Base-by-base conservation (phyloP, 306 rosid species). In the Gastrolobium bilobum region DNA sequence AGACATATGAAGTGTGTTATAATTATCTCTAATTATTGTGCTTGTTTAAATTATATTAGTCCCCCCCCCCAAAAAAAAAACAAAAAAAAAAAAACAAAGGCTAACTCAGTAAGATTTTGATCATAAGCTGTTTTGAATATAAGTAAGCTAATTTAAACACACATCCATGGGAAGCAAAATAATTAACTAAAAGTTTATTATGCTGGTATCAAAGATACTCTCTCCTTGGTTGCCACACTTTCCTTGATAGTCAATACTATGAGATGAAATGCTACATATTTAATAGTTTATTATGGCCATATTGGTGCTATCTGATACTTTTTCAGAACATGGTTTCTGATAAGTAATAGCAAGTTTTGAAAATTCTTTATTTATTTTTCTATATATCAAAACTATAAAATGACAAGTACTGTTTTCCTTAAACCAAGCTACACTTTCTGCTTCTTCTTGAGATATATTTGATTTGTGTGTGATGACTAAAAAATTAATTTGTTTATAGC, bases 21-120 rank as follows among this genome's bases (percentile, higher is more conserved):
- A 30, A 66, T 61, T 71, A 14, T 69, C 26, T 31, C 51, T 29
- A 73, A 53, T 38, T 44, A 68, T 34, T 20, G 60, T 68, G 63
- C 6, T 5, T 47, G 53, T 53, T 40, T 13, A 30, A 46, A 47
- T 68, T 4, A 58, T 2, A 9, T n/a, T n/a, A n/a, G n/a, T n/a
- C n/a, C n/a, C n/a, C n/a, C n/a, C n/a, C n/a, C n/a, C n/a, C n/a
- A n/a, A n/a, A n/a, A n/a, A n/a, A n/a, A n/a, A n/a, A n/a, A n/a
- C n/a, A n/a, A n/a, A n/a, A n/a, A n/a, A n/a, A n/a, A n/a, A n/a
- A n/a, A n/a, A n/a, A 20, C 26, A 20, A 20, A 20, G 1, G 26
- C 26, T 20, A 20, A 20, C 26, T 20, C 26, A 20, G 26, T 20
- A 20, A 20, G 26, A 50, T 50, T 50, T 14, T 11, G 56, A n/a